Conservation (phyloP, 2,329 filamentous ascomycete species). For the Apiospora kogelbergensis region DNA sequence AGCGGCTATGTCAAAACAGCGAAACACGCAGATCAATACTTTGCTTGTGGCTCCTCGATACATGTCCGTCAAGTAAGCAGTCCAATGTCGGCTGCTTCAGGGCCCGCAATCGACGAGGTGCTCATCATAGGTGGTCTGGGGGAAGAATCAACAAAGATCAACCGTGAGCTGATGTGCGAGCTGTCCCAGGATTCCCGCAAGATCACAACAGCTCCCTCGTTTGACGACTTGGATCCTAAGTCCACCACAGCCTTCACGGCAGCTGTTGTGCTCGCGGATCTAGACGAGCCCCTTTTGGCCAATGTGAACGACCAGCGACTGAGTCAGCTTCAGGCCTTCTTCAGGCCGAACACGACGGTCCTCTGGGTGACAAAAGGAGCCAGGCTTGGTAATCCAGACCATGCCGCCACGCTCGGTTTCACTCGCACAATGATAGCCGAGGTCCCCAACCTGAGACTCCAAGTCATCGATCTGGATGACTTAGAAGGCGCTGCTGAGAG, state of each 20-base stretch:
- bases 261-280: slow-evolving; percentile 36
- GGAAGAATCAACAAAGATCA: not conserved
- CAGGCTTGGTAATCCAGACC: slow-evolving; percentile 22
- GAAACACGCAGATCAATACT: slow-evolving; percentile 33
- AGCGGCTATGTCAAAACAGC: slow-evolving; percentile 34
- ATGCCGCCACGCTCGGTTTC: slow-evolving; percentile 31
- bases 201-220: not conserved
- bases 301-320: slow-evolving; percentile 34
- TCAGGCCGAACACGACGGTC: slow-evolving; percentile 22
- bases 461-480: slow-evolving; percentile 28
- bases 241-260: slow-evolving; percentile 24
- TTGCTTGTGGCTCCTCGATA: slow-evolving; percentile 34
- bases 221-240: not conserved
- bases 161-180: not conserved
- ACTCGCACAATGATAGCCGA: slow-evolving; percentile 31
- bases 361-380: slow-evolving; percentile 28
- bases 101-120: not conserved
- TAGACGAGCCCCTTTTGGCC: slow-evolving; percentile 34
- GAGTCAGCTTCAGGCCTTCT: slow-evolving; percentile 22
- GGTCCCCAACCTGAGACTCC: slow-evolving; percentile 25
- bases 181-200: not conserved
- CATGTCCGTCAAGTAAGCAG: slow-evolving; percentile 31
- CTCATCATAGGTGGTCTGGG: not conserved
- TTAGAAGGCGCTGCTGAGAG: slow-evolving; percentile 9
- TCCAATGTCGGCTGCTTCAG: not conserved